These are phyloP conservation scores for Mytilinidion resinicola DNA, from an alignment of 495 filamentous ascomycete species.

Conservation along the genomic window DNA sequence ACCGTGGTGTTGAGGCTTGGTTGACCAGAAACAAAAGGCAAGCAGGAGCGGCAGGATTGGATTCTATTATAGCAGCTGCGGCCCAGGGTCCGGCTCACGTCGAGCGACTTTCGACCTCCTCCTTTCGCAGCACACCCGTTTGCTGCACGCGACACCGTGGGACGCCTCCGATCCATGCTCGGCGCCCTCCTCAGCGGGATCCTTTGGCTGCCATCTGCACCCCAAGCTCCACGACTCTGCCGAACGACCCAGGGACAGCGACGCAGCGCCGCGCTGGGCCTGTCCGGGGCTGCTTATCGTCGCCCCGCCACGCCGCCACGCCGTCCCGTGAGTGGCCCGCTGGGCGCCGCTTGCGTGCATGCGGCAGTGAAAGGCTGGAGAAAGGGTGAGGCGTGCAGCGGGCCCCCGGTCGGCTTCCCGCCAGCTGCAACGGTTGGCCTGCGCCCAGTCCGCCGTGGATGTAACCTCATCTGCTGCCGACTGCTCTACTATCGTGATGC, in stretches of 20 bases:
- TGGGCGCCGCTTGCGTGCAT: not conserved
- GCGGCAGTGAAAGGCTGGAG: not conserved
- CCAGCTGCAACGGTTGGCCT: constrained; percentile 2
- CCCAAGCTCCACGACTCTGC: too few relatives aligned
- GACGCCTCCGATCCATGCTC: not conserved
- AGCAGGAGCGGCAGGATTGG: not conserved
- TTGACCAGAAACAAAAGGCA: not conserved
- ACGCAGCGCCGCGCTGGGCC: not conserved
- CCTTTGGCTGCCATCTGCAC: too few relatives aligned
- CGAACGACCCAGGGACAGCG: not conserved
- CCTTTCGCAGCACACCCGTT: not conserved
- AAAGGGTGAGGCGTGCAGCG: constrained; percentile 1
- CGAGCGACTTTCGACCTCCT: not conserved
- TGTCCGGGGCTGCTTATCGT: not conserved
- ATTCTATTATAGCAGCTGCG: constrained; percentile 1
- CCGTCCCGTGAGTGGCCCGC: not conserved
- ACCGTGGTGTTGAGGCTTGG: not conserved
- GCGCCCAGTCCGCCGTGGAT: not conserved
- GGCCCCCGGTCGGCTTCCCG: not conserved
- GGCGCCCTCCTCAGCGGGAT: not conserved
- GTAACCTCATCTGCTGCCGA: not conserved
- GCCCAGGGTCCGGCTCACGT: not conserved
- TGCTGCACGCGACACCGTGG: not conserved
- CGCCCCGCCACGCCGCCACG: not conserved
- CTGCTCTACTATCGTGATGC: not conserved